phyloP scores from a whole-genome alignment of 805 yeast species.

The Lipomyces mesembrius region DNA sequence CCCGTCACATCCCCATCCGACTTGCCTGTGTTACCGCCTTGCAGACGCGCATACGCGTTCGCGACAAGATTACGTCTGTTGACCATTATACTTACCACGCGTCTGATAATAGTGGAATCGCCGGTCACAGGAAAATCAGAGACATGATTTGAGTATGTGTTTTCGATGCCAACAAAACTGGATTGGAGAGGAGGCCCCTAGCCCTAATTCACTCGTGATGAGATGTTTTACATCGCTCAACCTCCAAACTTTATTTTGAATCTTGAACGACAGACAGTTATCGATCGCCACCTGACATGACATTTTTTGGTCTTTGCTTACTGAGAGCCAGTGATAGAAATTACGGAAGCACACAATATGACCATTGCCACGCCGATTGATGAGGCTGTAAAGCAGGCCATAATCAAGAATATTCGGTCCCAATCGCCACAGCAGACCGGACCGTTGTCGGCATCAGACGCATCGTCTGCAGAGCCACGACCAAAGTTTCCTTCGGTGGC shows the following conservation, averaged over 20 bases:
- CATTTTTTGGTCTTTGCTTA: background rate
- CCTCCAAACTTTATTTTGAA: background rate
- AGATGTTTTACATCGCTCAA: background rate
- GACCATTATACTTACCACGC: background rate
- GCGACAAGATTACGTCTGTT: background rate
- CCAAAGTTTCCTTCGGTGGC: background rate
- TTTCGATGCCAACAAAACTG: too few relatives aligned
- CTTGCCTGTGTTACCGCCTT: background rate
- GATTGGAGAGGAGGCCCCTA: background rate
- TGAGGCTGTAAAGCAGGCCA: constrained; percentile 7
- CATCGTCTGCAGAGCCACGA: background rate
- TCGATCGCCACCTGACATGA: background rate
- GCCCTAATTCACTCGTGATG: background rate
- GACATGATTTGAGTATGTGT: background rate
- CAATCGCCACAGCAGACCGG: background rate
- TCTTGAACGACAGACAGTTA: background rate
- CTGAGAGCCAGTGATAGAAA: background rate
- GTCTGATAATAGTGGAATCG: background rate
- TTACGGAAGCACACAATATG: background rate
- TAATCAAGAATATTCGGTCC: constrained; percentile 1
- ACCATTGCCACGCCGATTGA: background rate
- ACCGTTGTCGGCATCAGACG: background rate
- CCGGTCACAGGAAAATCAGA: background rate
- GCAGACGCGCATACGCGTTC: background rate
- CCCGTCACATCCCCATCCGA: background rate